Base-by-base conservation (phyloP, 2,329 filamentous ascomycete genomes). In the Penicillium digitatum region DNA sequence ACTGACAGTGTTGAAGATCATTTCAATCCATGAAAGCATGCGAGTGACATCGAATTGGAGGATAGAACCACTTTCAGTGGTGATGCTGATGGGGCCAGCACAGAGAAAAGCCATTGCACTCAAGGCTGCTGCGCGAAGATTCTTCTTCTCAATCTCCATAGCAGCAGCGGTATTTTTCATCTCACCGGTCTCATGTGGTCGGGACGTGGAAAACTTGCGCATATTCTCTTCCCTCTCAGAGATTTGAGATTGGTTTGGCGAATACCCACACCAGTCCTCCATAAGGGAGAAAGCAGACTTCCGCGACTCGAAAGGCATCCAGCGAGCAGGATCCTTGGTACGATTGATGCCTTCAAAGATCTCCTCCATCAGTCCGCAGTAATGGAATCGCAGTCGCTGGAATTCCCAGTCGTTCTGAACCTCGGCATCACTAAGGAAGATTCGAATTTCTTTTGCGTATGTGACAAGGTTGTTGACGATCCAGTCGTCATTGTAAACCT, bases 231-330 rank as follows among this genome's bases (percentile, higher is more conserved):
- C 92, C 58, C 90, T 82, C 55, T 87, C 86, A 5, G 87, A 84
- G 38, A 96, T 89, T 61, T 95, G 89, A 14, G 78, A 80, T 69
- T 95, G 90, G 61, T 96, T 96, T 0, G 92, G 90, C 8, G 92
- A 96, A 71, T 95, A 96, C 2, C 94, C 94, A 70, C 94, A 99
- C 95, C 95, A 99, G 62, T 97, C 93, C 73, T 99, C 94, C 92
- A 99, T 97, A 45, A 99, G 77, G 0, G 92, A 87, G 69, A 99
- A 99, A 0, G 93, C 89, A 5, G 94, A 96, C 70, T 96, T 96
- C 38, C 95, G 82, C 12, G 92, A 90, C 71, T 99, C 94, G 67
- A 99, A 99, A 0, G 94, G 92, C 84, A 99, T 94, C 93, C 94
- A 99, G 31, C 90, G 83, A 5, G 90, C 87, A 1, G 91, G 88